Percentiles rank a stretch among this genome's conserved stretches.
These are phyloP conservation scores for Metschnikowia cerradonensis DNA, from an alignment of 805 yeast species.

Conservation along the genomic window DNA sequence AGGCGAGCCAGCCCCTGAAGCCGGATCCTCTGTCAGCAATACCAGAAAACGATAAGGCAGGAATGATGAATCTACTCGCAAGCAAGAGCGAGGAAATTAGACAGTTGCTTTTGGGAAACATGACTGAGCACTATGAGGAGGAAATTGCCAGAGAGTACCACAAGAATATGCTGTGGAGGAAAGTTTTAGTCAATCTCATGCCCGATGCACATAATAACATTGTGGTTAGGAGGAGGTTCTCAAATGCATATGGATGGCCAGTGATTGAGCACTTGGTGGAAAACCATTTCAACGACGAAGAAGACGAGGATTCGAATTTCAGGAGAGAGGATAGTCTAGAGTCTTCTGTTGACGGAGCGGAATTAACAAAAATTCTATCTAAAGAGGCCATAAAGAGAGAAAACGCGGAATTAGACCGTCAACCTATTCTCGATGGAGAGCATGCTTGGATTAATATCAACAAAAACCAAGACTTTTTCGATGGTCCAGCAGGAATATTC, in stretches of 20 bases:
- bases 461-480: slow-evolving; percentile 41
- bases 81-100: slow-evolving; percentile 16
- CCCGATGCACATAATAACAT: slow-evolving; percentile 97
- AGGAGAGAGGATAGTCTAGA: slow-evolving; percentile 12
- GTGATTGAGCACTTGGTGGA: slow-evolving; percentile 78
- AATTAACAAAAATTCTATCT: slow-evolving; percentile 22
- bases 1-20: background rate
- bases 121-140: slow-evolving; percentile 57
- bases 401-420: slow-evolving; percentile 32
- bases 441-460: slow-evolving; percentile 51
- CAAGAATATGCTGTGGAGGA: slow-evolving; percentile 79
- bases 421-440: slow-evolving; percentile 21
- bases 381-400: slow-evolving; percentile 35
- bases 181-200: slow-evolving; percentile 75
- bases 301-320: slow-evolving; percentile 9
- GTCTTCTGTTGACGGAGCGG: slow-evolving; percentile 15
- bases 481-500: slow-evolving; percentile 71
- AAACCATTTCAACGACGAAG: slow-evolving; percentile 48
- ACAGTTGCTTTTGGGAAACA: slow-evolving; percentile 14
- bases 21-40: background rate
- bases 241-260: slow-evolving; percentile 94
- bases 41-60: slow-evolving; percentile 6
- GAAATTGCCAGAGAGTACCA: slow-evolving; percentile 88
- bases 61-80: slow-evolving; percentile 15
- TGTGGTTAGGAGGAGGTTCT: slow-evolving; percentile 79